Base-by-base conservation (phyloP, 129 eudicot species). In the Solidago caesia region DNA sequence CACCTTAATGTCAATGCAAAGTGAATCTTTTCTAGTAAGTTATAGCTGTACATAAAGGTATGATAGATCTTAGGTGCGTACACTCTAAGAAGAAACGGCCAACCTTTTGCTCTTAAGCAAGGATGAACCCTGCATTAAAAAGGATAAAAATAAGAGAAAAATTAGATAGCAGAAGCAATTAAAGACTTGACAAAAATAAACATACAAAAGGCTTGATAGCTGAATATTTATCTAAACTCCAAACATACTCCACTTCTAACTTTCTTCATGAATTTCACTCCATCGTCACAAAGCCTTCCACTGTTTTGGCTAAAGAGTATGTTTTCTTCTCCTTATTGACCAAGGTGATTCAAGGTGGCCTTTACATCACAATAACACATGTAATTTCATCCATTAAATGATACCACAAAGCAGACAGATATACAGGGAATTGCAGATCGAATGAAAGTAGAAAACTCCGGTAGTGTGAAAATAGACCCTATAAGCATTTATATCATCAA, bases 1-100 rank as follows among this genome's bases (percentile, higher is more conserved):
- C 64, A 70, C 51, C 42, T 14, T 10, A 43, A 42, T 55, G 42
- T 57, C 11, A 10, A 71, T 55, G 53, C 16, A 71, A 71, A 55
- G 56, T 56, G 53, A 9, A 51, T 74, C 64, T 63, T 64, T 39
- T 33, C 58, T 4, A 8, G 15, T 41, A 77, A 61, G 16, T 67
- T 44, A 55, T 26, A 70, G 47, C 16, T 21, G 9, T 45, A 80
- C 44, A 56, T 1, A 21, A 72, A 10, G 11, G n/a, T 29, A 51
- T 33, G 21, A 58, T 70, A 43, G 27, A 57, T 59, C 8, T 48
- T 44, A 63, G 73, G 47, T 64, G n/a, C n/a, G n/a, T 86, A 89
- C 96, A 89, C 85, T 73, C 96, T 92, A 76, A 89, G 96, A 81
- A 89, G 96, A 67, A 89, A 89, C 5, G 96, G 92, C 96, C 96